These are phyloP conservation scores for Yamadazyma atlantica DNA, from an alignment of 1,139 yeast genomes.

Conservation along the genomic window DNA sequence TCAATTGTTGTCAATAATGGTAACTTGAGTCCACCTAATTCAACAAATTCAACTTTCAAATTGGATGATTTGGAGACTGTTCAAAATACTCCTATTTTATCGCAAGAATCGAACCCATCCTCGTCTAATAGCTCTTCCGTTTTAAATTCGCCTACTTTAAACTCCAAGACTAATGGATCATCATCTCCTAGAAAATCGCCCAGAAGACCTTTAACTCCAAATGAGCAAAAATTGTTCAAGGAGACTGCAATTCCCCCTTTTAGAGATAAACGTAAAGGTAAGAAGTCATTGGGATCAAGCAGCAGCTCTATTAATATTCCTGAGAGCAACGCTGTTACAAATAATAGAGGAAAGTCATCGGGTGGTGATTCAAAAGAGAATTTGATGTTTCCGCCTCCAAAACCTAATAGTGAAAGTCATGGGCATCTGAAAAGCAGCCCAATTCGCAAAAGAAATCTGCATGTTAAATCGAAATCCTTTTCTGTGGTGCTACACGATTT, in stretches of 20 bases:
- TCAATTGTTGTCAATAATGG: constrained; percentile 21
- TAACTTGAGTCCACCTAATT: constrained; percentile 14
- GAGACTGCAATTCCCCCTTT: constrained; percentile 31
- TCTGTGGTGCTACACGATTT: constrained; percentile 11
- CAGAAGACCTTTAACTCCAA: constrained; percentile 28
- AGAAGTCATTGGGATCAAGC: background rate
- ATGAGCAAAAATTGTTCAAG: constrained; percentile 28
- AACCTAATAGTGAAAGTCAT: constrained; percentile 1
- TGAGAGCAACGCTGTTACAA: background rate
- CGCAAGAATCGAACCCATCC: constrained; percentile 2
- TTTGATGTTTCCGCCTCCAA: constrained; percentile 1
- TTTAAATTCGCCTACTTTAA: constrained; percentile 3
- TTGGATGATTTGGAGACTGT: constrained; percentile 16
- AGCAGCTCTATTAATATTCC: background rate
- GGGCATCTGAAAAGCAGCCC: background rate
- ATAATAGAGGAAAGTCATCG: background rate
- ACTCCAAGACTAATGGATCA: constrained; percentile 1
- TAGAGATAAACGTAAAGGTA: constrained; percentile 9
- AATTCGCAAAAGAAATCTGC: constrained; percentile 2
- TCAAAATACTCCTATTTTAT: constrained; percentile 11
- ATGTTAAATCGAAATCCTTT: constrained; percentile 15
- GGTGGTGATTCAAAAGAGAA: constrained; percentile 1
- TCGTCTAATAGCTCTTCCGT: background rate
- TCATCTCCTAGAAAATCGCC: constrained; percentile 16
- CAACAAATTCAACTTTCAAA: constrained; percentile 21